These are phyloP conservation scores for Fragaria ananassa DNA, from an alignment of 306 rosid genomes.

Conservation along the genomic window DNA sequence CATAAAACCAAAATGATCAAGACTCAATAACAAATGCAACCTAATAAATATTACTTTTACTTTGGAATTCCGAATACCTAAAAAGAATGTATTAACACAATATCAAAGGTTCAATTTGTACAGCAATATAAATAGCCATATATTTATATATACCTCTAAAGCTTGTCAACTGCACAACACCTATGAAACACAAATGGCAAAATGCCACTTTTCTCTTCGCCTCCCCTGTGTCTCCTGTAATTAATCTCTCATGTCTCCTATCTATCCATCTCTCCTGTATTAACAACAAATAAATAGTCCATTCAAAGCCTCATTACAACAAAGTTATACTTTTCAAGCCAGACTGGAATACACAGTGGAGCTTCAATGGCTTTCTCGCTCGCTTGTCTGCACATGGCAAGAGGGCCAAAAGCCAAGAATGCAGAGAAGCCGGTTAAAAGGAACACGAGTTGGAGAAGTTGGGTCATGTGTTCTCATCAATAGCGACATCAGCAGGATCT, in stretches of 20 bases:
- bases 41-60: no score
- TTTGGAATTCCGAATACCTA: neutral
- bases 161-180: conserved; percentile 48
- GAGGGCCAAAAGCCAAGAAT: conserved; percentile 24
- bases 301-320: conserved; percentile 29
- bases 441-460: conserved; percentile 33
- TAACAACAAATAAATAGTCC: conserved; percentile 34
- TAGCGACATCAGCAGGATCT: conserved; percentile 85
- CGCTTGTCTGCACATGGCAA: conserved; percentile 28
- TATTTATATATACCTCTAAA: conserved; percentile 49
- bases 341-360: conserved; percentile 18
- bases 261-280: conserved; percentile 37
- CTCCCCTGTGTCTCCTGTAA: conserved; percentile 31
- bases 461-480: conserved; percentile 49
- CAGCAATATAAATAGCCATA: conserved; percentile 37
- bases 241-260: conserved; percentile 20
- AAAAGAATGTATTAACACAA: conserved; percentile 29
- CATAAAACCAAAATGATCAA: no score
- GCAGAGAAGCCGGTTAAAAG: conserved; percentile 33
- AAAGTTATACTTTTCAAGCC: conserved; percentile 20
- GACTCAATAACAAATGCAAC: no score
- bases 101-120: conserved; percentile 49
- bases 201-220: conserved; percentile 32
- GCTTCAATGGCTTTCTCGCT: conserved; percentile 20
- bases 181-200: conserved; percentile 54